Evolutionary conservation across 441 rosid species (phyloP), one percentile per base, ranked within the genome.

Genomic region (Brassica hybrid): DNA sequence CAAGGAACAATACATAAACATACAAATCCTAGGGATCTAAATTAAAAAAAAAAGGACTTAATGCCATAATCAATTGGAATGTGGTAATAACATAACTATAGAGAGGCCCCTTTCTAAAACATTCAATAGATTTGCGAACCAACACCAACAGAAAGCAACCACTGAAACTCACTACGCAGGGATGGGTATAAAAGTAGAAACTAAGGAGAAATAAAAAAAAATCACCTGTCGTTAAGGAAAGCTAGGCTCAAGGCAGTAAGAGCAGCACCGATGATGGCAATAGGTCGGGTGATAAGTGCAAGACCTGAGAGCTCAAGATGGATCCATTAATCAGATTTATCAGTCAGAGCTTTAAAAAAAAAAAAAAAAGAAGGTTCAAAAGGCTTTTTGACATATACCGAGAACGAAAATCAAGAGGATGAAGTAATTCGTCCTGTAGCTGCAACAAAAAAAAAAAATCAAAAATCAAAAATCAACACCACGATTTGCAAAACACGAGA

Each of bases 401-500:
- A 76, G 70, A 61, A 76, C 57, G 65, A 69, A n/a, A 19, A 78
- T 63, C 43, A 78, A 52, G 60, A 78, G 27, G 73, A 82, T 66
- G 80, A 82, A 82, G 82, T 82, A 82, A 61, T 82, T 82, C 17
- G 84, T 82, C 74, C 82, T 62, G 16, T 82, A 78, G 84, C 84
- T 82, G 82, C 82, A 78, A 34, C 50, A 34, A 50, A 1, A 32
- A 76, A 56, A 43, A 2, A 5, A 58, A 25, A 74, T 1, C 1
- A 7, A 9, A 13, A 66, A 60, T 67, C 10, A 65, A 64, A 73
- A 71, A 11, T 41, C 45, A 41, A 41, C 45, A 45, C 3, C 6
- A 30, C 38, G 30, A 60, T 27, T 32, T 32, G 38, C 38, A 27
- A 60, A 11, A 32, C 69, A 45, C 3, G 1, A 43, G 32, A 27